A percentile compares a stretch with the other conserved stretches of the same genome.
These are phyloP conservation scores for Coelastrella sp. DNA, from an alignment of 139 green algal species.

Conservation along the genomic window DNA sequence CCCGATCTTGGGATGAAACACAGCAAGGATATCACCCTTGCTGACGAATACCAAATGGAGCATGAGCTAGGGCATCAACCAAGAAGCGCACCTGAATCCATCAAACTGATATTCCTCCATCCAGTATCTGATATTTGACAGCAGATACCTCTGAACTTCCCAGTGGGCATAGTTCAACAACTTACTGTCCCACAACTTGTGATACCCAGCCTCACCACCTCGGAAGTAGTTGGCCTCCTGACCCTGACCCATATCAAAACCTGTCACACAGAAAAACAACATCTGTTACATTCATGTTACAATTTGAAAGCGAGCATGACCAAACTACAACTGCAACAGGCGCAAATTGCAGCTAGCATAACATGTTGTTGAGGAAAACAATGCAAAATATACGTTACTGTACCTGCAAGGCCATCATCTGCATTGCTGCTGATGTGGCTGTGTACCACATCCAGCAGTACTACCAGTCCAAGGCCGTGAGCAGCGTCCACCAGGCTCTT, in stretches of 20 bases:
- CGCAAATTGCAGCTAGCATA: neutral
- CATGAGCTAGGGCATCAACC: too few species aligned
- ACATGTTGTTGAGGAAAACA: neutral
- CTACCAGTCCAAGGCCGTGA: conserved; percentile 87
- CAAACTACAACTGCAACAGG: too few species aligned
- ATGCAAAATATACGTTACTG: neutral
- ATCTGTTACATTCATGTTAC: too few species aligned
- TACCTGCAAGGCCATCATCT: conserved; percentile 90
- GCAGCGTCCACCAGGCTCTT: conserved; percentile 90
- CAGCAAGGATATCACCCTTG: too few species aligned
- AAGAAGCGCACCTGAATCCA: conserved; percentile 64
- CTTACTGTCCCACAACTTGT: conserved; percentile 91
- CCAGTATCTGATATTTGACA: conserved; percentile 96
- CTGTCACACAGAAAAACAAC: conserved; percentile 44
- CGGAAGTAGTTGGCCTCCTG: conserved; percentile 90
- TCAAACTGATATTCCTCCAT: conserved; percentile 95
- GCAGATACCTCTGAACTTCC: conserved; percentile 89
- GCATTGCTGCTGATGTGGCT: conserved; percentile 90
- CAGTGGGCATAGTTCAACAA: conserved; percentile 92
- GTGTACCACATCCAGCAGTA: conserved; percentile 97
- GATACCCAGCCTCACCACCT: conserved; percentile 85
- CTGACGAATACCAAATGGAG: too few species aligned
- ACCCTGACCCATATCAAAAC: conserved; percentile 89
- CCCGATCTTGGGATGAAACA: too few species aligned
- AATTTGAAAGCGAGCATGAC: too few species aligned